Evolutionary conservation across 2,329 filamentous ascomycete genomes (phyloP).

Genomic region (Fusarium pseudoanthophilum): DNA sequence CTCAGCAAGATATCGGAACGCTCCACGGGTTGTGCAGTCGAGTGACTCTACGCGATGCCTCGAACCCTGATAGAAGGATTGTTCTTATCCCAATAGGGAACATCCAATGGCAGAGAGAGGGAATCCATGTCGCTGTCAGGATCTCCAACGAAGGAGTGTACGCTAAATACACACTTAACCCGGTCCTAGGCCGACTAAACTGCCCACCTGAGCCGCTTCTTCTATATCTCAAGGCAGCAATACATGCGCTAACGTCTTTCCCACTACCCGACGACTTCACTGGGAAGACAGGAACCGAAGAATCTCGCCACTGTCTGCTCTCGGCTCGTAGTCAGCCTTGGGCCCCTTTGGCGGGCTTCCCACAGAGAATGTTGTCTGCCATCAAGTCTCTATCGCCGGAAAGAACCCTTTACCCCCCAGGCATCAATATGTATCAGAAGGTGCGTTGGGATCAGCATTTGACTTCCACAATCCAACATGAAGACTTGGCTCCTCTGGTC

Average conservation of each 20-base stretch:
- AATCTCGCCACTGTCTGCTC: slow-evolving; percentile 61
- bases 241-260: slow-evolving; percentile 71
- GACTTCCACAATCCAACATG: slow-evolving; percentile 52
- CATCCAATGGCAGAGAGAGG: slow-evolving; percentile 42
- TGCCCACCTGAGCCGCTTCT: slow-evolving; percentile 66
- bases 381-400: slow-evolving; percentile 44
- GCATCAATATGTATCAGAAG: slow-evolving; percentile 49
- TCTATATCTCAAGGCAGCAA: slow-evolving; percentile 65
- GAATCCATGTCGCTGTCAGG: slow-evolving; percentile 56
- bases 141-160: slow-evolving; percentile 52
- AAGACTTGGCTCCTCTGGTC: slow-evolving; percentile 48
- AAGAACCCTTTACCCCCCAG: slow-evolving; percentile 52
- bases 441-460: slow-evolving; percentile 48
- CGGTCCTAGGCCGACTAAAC: slow-evolving; percentile 63
- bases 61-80: slow-evolving; percentile 56
- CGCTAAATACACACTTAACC: slow-evolving; percentile 63
- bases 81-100: slow-evolving; percentile 65
- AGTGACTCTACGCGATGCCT: slow-evolving; percentile 43
- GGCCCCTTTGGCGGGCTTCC: slow-evolving; percentile 45
- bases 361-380: background rate
- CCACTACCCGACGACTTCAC: slow-evolving; percentile 68
- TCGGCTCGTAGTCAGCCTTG: slow-evolving; percentile 58
- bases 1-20: slow-evolving; percentile 66
- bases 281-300: slow-evolving; percentile 68
- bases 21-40: slow-evolving; percentile 27